Percentiles rank a stretch among this genome's conserved stretches.
phyloP scores from a whole-genome alignment of 805 yeast species.

The Candida silvicultrix region DNA sequence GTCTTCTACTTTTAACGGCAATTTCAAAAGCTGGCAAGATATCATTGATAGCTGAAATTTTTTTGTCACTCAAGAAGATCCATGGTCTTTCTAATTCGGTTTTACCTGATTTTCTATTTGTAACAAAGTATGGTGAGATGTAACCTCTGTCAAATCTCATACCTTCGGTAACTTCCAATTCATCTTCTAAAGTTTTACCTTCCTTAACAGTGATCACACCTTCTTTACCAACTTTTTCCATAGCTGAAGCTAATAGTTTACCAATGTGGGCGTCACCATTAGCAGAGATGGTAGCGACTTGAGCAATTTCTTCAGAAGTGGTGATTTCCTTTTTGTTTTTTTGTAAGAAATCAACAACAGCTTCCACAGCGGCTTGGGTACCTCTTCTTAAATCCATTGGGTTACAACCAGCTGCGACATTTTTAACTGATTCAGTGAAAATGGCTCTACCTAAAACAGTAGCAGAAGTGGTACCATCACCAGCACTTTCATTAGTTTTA shows the following conservation, averaged over 20 bases:
- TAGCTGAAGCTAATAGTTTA: constrained; percentile 83
- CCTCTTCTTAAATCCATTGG: constrained; percentile 98
- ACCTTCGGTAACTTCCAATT: constrained; percentile 95
- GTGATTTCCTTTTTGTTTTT: constrained; percentile 88
- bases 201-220: constrained; percentile 98
- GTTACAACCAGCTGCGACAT: constrained; percentile 98
- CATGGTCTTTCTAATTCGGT: constrained; percentile 94
- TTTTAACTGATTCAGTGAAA: constrained; percentile 90
- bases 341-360: constrained; percentile 80
- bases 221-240: constrained; percentile 98
- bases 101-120: constrained; percentile 87
- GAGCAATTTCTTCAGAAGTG: constrained; percentile 91
- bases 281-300: constrained; percentile 96
- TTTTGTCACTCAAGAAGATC: constrained; percentile 82
- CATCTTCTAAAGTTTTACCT: constrained; percentile 95
- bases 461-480: constrained; percentile 98
- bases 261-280: constrained; percentile 95
- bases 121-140: constrained; percentile 94
- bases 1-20: constrained; percentile 90
- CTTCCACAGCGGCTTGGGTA: constrained; percentile 93
- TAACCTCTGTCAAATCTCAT: constrained; percentile 97
- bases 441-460: constrained; percentile 94
- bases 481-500: constrained; percentile 95
- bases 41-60: constrained; percentile 84
- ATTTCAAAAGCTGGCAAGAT: constrained; percentile 88